These are phyloP conservation scores for Penicillium malachiteum DNA, from an alignment of 495 filamentous ascomycete species.

Conservation along the genomic window DNA sequence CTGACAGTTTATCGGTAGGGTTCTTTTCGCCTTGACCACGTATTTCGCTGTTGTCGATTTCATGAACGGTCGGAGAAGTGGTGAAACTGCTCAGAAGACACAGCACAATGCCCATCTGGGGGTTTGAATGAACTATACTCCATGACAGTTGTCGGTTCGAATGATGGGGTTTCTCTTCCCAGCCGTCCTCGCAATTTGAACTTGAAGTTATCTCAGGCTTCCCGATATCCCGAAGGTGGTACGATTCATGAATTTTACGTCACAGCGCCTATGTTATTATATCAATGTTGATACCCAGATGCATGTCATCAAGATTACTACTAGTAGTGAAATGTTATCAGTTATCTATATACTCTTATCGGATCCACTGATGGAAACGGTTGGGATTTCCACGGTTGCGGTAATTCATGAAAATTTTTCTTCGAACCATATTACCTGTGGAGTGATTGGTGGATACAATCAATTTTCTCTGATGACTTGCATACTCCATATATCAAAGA, in stretches of 20 bases:
- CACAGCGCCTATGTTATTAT: too few relatives aligned
- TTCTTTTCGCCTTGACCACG: constrained; percentile 48
- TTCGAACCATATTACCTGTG: too few relatives aligned
- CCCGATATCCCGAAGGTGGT: too few relatives aligned
- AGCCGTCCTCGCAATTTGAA: too few relatives aligned
- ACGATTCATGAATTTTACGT: too few relatives aligned
- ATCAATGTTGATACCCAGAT: not conserved
- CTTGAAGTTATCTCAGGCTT: too few relatives aligned
- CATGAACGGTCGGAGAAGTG: constrained; percentile 18
- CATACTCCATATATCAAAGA: too few relatives aligned
- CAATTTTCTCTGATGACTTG: too few relatives aligned
- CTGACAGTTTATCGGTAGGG: constrained; percentile 37
- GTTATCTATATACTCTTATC: not conserved
- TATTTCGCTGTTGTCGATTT: constrained; percentile 24
- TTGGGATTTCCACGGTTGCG: not conserved
- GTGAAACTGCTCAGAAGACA: constrained; percentile 20
- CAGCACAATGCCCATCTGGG: constrained; percentile 24
- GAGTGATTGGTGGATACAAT: too few relatives aligned
- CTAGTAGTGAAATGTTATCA: not conserved
- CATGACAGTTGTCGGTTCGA: not conserved
- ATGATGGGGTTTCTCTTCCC: too few relatives aligned
- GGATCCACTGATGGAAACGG: not conserved
- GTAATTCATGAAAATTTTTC: not conserved
- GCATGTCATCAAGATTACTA: not conserved
- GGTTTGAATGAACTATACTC: constrained; percentile 8